A percentile compares a stretch with the other conserved stretches of the same genome.
These are phyloP conservation scores for Anacardium occidentale DNA, from an alignment of 345 rosid genomes.

Conservation along the genomic window DNA sequence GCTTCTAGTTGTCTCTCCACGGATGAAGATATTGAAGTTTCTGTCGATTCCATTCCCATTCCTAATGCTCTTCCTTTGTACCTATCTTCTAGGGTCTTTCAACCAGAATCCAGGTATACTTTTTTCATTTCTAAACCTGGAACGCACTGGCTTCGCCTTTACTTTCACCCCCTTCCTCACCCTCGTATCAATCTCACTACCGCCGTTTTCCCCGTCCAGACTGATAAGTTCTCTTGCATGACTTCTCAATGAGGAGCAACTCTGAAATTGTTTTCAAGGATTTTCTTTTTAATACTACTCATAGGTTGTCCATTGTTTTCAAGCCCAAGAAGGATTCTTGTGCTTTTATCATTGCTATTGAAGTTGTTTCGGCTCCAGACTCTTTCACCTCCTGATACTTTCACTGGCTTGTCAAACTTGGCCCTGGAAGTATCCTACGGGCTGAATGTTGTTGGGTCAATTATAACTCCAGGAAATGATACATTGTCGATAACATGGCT, in stretches of 20 bases:
- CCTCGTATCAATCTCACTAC: slow-evolving; percentile 43
- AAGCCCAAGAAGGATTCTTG: slow-evolving; percentile 47
- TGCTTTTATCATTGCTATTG: slow-evolving; percentile 73
- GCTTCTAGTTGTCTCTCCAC: slow-evolving; percentile 48
- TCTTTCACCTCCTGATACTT: slow-evolving; percentile 42
- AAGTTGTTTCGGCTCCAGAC: slow-evolving; percentile 63
- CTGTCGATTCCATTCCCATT: slow-evolving; percentile 43
- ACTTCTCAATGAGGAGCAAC: slow-evolving; percentile 42
- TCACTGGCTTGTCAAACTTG: slow-evolving; percentile 45
- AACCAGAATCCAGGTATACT: slow-evolving; percentile 40
- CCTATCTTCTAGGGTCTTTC: slow-evolving; percentile 48
- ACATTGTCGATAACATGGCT: slow-evolving; percentile 71
- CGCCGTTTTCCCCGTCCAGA: slow-evolving; percentile 55
- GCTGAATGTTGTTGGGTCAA: slow-evolving; percentile 71
- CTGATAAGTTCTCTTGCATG: slow-evolving; percentile 63
- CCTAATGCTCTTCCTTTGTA: slow-evolving; percentile 36
- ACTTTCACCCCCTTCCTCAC: slow-evolving; percentile 69
- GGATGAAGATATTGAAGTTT: slow-evolving; percentile 43
- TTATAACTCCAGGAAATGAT: slow-evolving; percentile 47
- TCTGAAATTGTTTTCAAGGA: slow-evolving; percentile 55
- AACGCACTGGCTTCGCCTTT: slow-evolving; percentile 77
- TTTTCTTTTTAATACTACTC: slow-evolving; percentile 49
- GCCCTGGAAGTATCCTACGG: slow-evolving; percentile 57
- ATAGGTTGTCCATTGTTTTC: slow-evolving; percentile 49
- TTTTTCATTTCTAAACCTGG: slow-evolving; percentile 53